Conservation (phyloP, 2,329 filamentous ascomycete genomes). For the Pseudogymnoascus sp. region DNA sequence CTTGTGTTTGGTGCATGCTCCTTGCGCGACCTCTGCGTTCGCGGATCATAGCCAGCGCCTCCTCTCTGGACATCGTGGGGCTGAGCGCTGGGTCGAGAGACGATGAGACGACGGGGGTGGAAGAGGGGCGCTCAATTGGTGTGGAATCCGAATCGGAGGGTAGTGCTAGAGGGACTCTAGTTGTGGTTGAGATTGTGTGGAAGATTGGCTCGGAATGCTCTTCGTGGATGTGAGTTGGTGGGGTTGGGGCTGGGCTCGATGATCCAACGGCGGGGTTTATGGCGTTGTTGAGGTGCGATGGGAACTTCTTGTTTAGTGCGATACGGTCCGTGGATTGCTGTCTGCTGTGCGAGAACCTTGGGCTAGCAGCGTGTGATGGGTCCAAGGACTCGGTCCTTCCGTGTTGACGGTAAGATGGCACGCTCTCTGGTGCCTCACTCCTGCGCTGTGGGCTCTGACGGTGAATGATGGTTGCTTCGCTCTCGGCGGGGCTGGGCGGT, state of each 20-base stretch:
- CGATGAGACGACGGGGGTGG: slow-evolving; percentile 37
- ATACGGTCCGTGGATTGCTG: neutral
- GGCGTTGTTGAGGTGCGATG: neutral
- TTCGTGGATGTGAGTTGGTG: neutral
- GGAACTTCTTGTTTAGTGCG: neutral
- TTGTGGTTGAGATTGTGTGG: slow-evolving; percentile 28
- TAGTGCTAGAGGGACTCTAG: slow-evolving; percentile 24
- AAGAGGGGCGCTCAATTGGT: slow-evolving; percentile 14
- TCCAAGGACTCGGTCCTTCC: neutral
- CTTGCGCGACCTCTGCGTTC: slow-evolving; percentile 63
- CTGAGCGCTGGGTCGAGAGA: slow-evolving; percentile 50
- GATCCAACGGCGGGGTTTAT: neutral
- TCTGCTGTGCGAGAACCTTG: neutral
- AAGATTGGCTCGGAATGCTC: slow-evolving; percentile 18
- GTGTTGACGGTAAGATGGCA: neutral
- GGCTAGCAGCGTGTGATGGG: neutral
- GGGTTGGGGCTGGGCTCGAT: slow-evolving; percentile 22
- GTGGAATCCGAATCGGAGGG: slow-evolving; percentile 22
- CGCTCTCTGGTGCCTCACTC: neutral
- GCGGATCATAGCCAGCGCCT: slow-evolving; percentile 67
- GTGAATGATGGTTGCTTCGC: neutral
- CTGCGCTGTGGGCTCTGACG: neutral
- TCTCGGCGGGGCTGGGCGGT: slow-evolving; percentile 28
- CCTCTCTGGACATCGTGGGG: slow-evolving; percentile 62
- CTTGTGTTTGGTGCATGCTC: slow-evolving; percentile 41